Evolutionary conservation across 2,329 filamentous ascomycete genomes (phyloP), one percentile per base, ranked within the genome.

Genomic region (Anthostomella pinea): DNA sequence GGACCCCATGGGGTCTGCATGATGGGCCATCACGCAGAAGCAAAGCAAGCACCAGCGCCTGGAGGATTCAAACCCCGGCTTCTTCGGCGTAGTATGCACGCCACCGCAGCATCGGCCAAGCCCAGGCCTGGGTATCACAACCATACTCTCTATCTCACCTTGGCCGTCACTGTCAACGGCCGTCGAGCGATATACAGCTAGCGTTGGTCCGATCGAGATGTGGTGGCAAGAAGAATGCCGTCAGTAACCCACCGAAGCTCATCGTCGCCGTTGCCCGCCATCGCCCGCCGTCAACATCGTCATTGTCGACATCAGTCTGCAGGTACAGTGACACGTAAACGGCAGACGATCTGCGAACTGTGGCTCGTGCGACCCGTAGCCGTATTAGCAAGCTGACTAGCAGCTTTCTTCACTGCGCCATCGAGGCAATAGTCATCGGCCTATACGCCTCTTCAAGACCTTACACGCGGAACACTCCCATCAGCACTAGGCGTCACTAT

Each of bases 371-470:
- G 15, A n/a, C 24, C 11, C 24, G 15, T 7, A 14, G n/a, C n/a
- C 11, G 24, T 9, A 23, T 29, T 25, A n/a, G 17, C 23, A 15
- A 18, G 23, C 16, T 34, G 16, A 24, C 29, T 40, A 7, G 28
- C 19, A 30, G 21, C n/a, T n/a, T n/a, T n/a, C n/a, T n/a, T n/a
- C n/a, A n/a, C n/a, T n/a, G n/a, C n/a, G n/a, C n/a, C n/a, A n/a
- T n/a, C n/a, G n/a, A n/a, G n/a, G n/a, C n/a, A n/a, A n/a, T n/a
- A n/a, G n/a, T n/a, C n/a, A n/a, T n/a, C n/a, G n/a, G n/a, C n/a
- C n/a, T n/a, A n/a, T n/a, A n/a, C n/a, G n/a, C n/a, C n/a, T n/a
- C n/a, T n/a, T n/a, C n/a, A n/a, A n/a, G n/a, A n/a, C n/a, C n/a
- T n/a, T n/a, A n/a, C n/a, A n/a, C n/a, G n/a, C n/a, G n/a, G n/a